Base-by-base conservation (phyloP, 495 filamentous ascomycete genomes). In the Tuber aestivum region DNA sequence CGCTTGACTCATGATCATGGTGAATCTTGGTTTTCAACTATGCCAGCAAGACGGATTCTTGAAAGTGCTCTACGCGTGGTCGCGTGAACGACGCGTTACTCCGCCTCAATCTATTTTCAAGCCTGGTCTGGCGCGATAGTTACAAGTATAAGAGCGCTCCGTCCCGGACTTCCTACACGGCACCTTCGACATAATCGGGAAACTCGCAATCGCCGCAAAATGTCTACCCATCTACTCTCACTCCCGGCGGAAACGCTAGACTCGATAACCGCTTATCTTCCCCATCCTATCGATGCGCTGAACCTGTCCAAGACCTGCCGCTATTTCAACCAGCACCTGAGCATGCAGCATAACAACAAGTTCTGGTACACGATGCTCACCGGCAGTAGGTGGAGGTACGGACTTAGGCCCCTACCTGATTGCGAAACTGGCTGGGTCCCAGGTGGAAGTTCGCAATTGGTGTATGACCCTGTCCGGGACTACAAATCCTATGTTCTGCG, bases 181-280 rank as follows among this genome's bases (percentile, higher is more conserved):
- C 32, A 65, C 14, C 14, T 65, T 65, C 27, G 56, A 35, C 5
- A 61, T 50, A 8, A 50, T 50, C 18, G 9, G 10, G 50, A 61
- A 61, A 61, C n/a, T 65, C 27, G 1, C 56, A 4, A 65, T 65
- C 35, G 35, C 56, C 56, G 2, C 56, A 35, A 35, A 65, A 65
- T 65, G 56, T 35, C 56, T 65, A 32, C 35, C 14, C 56, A 65
- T 65, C 8, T 65, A 27, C 27, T 65, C 56, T 65, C 56, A 65
- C 56, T 65, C 14, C 56, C 56, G 56, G 56, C 56, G 56, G 56
- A 65, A 14, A 65, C 56, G 56, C 56, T 65, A 16, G 56, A 65
- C 56, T 65, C 56, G 16, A 35, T 65, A 65, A 20, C 6, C 3
- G 35, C 2, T 65, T 35, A 35, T 35, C 56, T 65, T 65, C 32